Evolutionary conservation across 2,329 filamentous ascomycete genomes (phyloP).

Genomic region (Aciculosporium take): DNA sequence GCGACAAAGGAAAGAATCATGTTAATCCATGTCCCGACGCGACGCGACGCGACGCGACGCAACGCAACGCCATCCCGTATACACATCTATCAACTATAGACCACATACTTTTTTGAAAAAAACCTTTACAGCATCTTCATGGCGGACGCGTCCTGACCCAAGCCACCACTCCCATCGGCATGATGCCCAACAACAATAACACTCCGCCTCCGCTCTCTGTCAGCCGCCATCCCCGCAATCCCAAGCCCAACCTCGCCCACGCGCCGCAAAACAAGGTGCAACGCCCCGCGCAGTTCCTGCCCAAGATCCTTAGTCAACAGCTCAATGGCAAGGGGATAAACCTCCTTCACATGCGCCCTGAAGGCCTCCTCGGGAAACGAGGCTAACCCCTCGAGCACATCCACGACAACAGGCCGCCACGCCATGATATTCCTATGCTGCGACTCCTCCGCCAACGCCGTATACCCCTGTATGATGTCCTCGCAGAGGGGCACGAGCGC

Average conservation of each 20-base stretch:
- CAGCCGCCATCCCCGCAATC: slow-evolving; percentile 33
- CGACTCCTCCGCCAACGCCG: slow-evolving; percentile 80
- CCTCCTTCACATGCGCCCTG: slow-evolving; percentile 60
- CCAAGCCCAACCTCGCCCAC: slow-evolving; percentile 66
- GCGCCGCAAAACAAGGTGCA: slow-evolving; percentile 64
- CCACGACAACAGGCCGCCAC: slow-evolving; percentile 93
- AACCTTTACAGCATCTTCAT: slow-evolving; percentile 23
- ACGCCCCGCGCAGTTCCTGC: slow-evolving; percentile 59
- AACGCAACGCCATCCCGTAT: no score
- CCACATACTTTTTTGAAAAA: neutral
- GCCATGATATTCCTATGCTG: slow-evolving; percentile 95
- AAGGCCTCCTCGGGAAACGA: slow-evolving; percentile 74
- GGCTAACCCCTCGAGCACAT: slow-evolving; percentile 85
- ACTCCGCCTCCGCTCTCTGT: slow-evolving; percentile 25
- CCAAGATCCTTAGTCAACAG: slow-evolving; percentile 71
- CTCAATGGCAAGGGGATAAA: slow-evolving; percentile 77
- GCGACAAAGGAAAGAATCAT: slow-evolving; percentile 7
- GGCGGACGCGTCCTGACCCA: slow-evolving; percentile 19
- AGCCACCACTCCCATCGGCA: slow-evolving; percentile 11
- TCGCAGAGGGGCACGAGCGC: slow-evolving; percentile 89
- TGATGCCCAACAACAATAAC: no score
- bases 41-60: slow-evolving; percentile 14
- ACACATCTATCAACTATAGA: slow-evolving; percentile 1
- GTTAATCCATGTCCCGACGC: slow-evolving; percentile 16
- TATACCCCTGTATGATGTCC: slow-evolving; percentile 81